Percentiles rank a stretch among this genome's conserved stretches.
These are phyloP conservation scores for Prosopis cineraria DNA, from an alignment of 306 rosid species.

Conservation along the genomic window DNA sequence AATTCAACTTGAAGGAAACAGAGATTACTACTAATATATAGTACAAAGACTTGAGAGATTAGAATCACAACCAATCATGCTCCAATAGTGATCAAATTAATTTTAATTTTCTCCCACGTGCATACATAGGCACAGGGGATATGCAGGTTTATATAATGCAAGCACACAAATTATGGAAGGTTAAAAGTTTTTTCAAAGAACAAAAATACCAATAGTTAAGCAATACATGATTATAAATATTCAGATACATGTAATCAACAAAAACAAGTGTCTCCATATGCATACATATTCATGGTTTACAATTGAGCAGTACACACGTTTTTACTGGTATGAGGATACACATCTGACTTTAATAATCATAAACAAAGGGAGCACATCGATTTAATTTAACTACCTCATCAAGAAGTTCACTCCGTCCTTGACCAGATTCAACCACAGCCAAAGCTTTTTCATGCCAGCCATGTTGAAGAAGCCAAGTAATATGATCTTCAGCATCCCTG, in stretches of 20 bases:
- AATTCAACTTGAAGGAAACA: neutral
- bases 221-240: neutral
- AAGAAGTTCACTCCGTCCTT: conserved; percentile 77
- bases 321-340: neutral
- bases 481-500: conserved; percentile 80
- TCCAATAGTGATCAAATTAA: conserved; percentile 24
- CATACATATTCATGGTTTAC: neutral
- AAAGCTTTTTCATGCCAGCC: conserved; percentile 77
- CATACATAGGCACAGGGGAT: conserved; percentile 1
- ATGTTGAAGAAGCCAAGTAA: conserved; percentile 79
- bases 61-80: conserved; percentile 21
- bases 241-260: conserved; percentile 20
- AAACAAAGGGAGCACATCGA: neutral
- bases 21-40: neutral
- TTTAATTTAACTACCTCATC: conserved; percentile 57
- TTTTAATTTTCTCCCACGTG: conserved; percentile 22
- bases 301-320: neutral
- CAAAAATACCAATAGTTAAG: conserved; percentile 8
- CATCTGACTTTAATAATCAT: neutral
- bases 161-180: neutral
- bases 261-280: conserved; percentile 1
- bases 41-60: conserved; percentile 14
- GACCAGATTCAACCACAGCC: conserved; percentile 37
- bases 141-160: neutral
- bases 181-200: neutral